Evolutionary conservation across 306 rosid species (phyloP), one percentile per base, ranked within the genome.

Genomic region (Prosopis cineraria): DNA sequence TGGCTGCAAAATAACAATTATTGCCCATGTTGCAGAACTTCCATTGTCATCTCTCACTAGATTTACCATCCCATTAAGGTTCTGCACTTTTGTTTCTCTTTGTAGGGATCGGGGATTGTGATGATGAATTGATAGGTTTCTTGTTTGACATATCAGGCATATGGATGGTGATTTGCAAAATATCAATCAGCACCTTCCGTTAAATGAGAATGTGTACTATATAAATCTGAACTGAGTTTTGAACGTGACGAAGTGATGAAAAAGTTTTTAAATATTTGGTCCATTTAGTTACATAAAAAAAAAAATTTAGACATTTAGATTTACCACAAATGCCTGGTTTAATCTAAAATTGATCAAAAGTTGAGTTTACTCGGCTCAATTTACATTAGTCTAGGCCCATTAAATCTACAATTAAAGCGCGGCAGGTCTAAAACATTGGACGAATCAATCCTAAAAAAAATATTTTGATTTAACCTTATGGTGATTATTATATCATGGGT

Each of bases 21-120:
- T 33, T 95, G 98, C 86, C 98, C 98, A 71, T 95, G 97, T 22
- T 95, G 98, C 82, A 84, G 98, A 81, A 85, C 74, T 66, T 71
- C 71, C 53, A 70, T 82, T 3, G 34, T 39, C 3, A 43, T 29
- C 53, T 20, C 84, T 37, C 55, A 27, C 17, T 85, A 74, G 77
- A 22, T 10, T 10, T 67, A 1, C 17, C 55, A 10, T 13, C 55
- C 12, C 13, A 39, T 9, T 19, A 11, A 24, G 24, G 33, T 31
- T 24, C 37, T 81, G 9, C 63, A 25, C 33, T 53, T 10, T 11
- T 24, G 33, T 25, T 1, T 20, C 37, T 74, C 33, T 63, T 10
- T 37, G 40, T 30, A 19, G 17, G 75, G 1, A 47, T 4, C 17
- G 30, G 20, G 40, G 47, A 65, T 65, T 1, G 6, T 36, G 30